Evolutionary conservation across 306 rosid species (phyloP), one percentile per base, ranked within the genome.

Genomic region (Lathyrus aphaca): DNA sequence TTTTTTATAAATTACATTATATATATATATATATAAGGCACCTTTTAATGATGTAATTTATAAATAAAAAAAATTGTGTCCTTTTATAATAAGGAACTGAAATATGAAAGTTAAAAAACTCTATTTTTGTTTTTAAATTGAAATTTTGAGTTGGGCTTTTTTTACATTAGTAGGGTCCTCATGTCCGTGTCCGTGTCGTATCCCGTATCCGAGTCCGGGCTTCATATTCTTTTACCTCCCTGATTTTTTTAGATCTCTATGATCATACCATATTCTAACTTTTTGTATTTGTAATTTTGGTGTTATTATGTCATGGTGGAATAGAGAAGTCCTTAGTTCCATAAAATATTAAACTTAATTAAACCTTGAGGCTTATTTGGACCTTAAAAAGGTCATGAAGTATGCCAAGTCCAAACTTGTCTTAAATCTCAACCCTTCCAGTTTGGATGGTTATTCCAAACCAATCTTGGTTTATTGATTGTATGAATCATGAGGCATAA

Each of bases 401-500:
- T 48, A 15, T 48, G 13, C 55, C 55, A 16, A 49, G 55, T 48
- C 55, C 21, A 49, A 49, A 49, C 25, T 49, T 6, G 25, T 49
- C 55, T 49, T 19, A 49, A 49, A 49, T 49, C 55, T 19, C 54
- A 48, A 48, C 54, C 54, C 54, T 48, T 48, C 10, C 54, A 48
- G 23, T 16, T 21, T 19, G n/a, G 58, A 10, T 10, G 14, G n/a
- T 21, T 53, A 14, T 21, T 53, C 21, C 59, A 21, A 53, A 53
- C 59, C 32, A 5, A 25, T 51, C 7, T 51, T 51, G 14, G 57
- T 51, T 46, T 8, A 46, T 51, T 51, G n/a, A 51, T 51, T 51
- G n/a, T 51, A 19, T 51, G 30, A 30, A 10, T 50, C 25, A 50
- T 17, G 29, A 17, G 25, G 27, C 11, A 18, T 12, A 50, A 8